Conservation (phyloP, 768 basidiomycete species). For the Termitomyces sp. region DNA sequence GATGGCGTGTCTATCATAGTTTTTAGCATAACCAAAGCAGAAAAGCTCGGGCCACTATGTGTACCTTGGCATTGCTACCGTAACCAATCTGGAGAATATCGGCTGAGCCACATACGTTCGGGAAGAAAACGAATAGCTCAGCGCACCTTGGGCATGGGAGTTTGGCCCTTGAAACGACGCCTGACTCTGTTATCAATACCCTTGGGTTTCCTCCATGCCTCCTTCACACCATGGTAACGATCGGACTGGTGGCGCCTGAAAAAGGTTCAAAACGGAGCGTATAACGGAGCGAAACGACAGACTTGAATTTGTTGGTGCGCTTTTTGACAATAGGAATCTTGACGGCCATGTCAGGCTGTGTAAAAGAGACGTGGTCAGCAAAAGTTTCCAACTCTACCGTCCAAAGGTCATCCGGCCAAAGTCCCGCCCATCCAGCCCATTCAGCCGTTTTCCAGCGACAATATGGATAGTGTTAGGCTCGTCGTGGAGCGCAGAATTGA, state of each 20-base stretch:
- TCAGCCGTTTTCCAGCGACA: background rate
- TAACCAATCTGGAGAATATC: constrained; percentile 92
- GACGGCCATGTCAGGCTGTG: constrained; percentile 44
- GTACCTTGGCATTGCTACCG: constrained; percentile 83
- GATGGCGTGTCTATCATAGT: constrained; percentile 71
- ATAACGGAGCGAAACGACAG: constrained; percentile 22
- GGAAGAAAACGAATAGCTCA: background rate
- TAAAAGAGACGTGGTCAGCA: constrained; percentile 14
- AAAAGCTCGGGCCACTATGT: constrained; percentile 23
- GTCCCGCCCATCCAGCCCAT: constrained; percentile 14
- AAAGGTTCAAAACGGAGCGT: constrained; percentile 5
- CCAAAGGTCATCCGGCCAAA: constrained; percentile 30
- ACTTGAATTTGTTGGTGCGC: constrained; percentile 97
- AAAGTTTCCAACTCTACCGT: constrained; percentile 23
- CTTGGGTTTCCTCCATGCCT: constrained; percentile 99
- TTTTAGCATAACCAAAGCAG: constrained; percentile 34
- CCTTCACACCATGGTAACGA: constrained; percentile 95
- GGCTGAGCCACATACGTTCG: no score
- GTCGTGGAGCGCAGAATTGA: constrained; percentile 8
- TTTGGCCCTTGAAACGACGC: constrained; percentile 92
- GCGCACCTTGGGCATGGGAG: constrained; percentile 90
- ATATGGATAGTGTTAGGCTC: constrained; percentile 11
- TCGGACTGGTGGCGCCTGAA: constrained; percentile 95
- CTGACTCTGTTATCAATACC: constrained; percentile 99
- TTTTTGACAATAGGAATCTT: constrained; percentile 82